phyloP scores from a whole-genome alignment of 768 basidiomycete genomes.

The Suillus subaureus region DNA sequence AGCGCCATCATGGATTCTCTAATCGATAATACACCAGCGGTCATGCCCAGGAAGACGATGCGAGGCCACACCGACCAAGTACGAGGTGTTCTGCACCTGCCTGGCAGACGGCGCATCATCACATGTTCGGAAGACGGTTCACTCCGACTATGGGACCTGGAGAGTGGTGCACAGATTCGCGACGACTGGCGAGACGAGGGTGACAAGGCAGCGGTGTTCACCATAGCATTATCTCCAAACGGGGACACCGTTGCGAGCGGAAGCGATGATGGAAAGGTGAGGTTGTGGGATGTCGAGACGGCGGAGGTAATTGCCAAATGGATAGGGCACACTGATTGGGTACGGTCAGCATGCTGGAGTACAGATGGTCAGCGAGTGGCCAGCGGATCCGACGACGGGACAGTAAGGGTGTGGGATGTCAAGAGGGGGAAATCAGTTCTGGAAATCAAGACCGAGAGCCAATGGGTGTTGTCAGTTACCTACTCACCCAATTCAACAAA shows the following conservation, averaged over 20 bases:
- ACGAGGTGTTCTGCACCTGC: background rate
- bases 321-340: background rate
- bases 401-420: slow-evolving; percentile 6
- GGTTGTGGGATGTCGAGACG: background rate
- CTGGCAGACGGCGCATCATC: background rate
- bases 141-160: background rate
- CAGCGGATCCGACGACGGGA: slow-evolving; percentile 16
- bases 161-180: background rate
- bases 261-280: background rate
- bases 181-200: background rate
- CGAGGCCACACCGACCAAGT: background rate
- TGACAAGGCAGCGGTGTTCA: background rate
- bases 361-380: slow-evolving; percentile 15
- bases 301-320: background rate
- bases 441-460: background rate
- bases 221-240: background rate
- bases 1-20: background rate
- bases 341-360: background rate
- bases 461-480: background rate
- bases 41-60: background rate
- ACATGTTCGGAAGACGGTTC: background rate
- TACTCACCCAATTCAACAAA: background rate
- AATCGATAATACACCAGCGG: background rate
- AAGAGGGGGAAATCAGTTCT: slow-evolving; percentile 27
- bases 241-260: background rate